Base-by-base conservation (phyloP, 129 eudicot species). In the Lonicera japonica region DNA sequence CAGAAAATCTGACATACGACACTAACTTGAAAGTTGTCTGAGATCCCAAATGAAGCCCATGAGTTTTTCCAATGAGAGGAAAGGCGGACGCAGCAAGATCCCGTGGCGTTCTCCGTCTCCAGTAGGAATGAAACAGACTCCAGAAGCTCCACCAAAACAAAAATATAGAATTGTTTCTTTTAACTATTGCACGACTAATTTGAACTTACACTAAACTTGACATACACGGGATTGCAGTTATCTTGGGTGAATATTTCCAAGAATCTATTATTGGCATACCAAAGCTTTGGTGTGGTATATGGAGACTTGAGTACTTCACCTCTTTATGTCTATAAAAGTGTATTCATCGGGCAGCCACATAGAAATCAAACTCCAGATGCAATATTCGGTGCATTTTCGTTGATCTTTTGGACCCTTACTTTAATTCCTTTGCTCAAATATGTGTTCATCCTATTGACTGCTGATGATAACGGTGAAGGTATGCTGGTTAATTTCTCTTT, bases 291-390 rank as follows among this genome's bases (percentile, higher is more conserved):
- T 36, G 88, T 91, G 66, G 95, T 91, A n/a, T 87, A 79, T 70
- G 97, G 97, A 60, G 95, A 81, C 73, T 70, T 87, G 79, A 87
- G 96, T 76, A 87, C 92, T 70, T 91, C 97, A 41, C 95, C 97
- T 62, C 94, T 91, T 38, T 87, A 91, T 77, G 97, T 91, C 22
- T 91, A 87, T 71, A 69, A 51, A 63, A 82, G 90, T 61, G 56
- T 70, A 55, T 87, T 91, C 54, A 59, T 51, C 2, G 86, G 83
- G 61, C 74, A 76, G 70, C 65, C 84, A 70, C 73, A 51, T 13
- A 64, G 75, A 52, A 77, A 82, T 82, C 86, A 77, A 72, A 75
- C 61, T 58, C 75, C 88, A 66, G 96, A 87, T 3, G 84, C 78
- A 29, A 76, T 90, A 71, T 82, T 90, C 60, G 97, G 97, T 66